Evolutionary conservation across 176 grass and related monocot genomes (phyloP).

Genomic region (Aegilops speltoides): DNA sequence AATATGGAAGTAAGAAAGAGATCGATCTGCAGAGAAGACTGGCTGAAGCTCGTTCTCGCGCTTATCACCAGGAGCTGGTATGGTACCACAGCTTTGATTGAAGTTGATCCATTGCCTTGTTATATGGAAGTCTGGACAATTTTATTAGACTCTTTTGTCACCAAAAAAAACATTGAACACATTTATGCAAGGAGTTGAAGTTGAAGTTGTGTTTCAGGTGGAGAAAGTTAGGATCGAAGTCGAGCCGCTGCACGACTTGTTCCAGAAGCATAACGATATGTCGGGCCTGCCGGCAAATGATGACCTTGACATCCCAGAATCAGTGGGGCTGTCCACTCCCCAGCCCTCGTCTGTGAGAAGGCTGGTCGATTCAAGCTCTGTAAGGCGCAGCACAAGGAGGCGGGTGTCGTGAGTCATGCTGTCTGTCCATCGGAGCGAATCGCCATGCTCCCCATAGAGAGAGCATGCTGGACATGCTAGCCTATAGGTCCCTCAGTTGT

Average conservation of each 20-base stretch:
- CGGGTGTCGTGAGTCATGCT: constrained; percentile 2
- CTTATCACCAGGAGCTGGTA: constrained; percentile 87
- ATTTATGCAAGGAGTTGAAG: background rate
- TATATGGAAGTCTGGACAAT: background rate
- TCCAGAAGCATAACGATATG: constrained; percentile 35
- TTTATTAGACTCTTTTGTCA: background rate
- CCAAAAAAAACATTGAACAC: background rate
- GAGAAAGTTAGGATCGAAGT: constrained; percentile 57
- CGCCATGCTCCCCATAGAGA: background rate
- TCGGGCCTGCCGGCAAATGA: constrained; percentile 31
- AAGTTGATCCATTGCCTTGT: constrained; percentile 4
- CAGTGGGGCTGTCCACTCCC: constrained; percentile 48
- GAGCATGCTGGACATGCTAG: background rate
- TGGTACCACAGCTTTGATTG: constrained; percentile 18
- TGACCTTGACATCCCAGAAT: constrained; percentile 88
- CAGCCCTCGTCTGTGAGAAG: constrained; percentile 40
- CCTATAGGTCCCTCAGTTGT: background rate
- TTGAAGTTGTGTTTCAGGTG: constrained; percentile 48
- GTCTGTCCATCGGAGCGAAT: background rate
- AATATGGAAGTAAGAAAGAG: constrained; percentile 93
- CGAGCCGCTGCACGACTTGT: constrained; percentile 46
- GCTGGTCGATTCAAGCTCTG: constrained; percentile 34
- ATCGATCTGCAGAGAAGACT: constrained; percentile 85
- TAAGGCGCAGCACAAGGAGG: constrained; percentile 41
- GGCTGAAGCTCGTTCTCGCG: constrained; percentile 58